Conservation (phyloP, 345 rosid genomes). For the Mercurialis annua region DNA sequence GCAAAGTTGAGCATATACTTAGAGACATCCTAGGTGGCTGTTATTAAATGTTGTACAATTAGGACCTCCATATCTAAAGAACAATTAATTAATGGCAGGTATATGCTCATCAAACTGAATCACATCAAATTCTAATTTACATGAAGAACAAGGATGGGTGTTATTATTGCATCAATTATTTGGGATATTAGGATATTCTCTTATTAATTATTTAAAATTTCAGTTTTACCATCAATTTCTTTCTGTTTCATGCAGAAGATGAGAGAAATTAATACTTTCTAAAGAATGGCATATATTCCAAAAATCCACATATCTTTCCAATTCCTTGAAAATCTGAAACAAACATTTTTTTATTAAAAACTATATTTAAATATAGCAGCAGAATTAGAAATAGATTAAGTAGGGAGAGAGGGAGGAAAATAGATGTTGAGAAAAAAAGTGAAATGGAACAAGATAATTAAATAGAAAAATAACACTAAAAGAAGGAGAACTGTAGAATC, state of each 20-base stretch:
- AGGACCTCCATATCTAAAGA: slow-evolving; percentile 4
- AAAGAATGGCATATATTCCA: slow-evolving; percentile 32
- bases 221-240: background rate
- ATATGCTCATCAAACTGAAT: too few species aligned
- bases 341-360: background rate
- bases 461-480: too few species aligned
- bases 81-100: background rate
- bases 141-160: slow-evolving; percentile 6
- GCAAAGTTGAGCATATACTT: slow-evolving; percentile 34
- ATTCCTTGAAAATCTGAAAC: slow-evolving; percentile 22
- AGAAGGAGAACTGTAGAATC: too few species aligned
- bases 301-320: slow-evolving; percentile 15
- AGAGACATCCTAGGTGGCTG: slow-evolving; percentile 22
- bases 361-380: too few species aligned
- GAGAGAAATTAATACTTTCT: slow-evolving; percentile 1
- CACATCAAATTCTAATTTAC: too few species aligned
- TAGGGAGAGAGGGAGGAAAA: too few species aligned
- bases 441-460: background rate
- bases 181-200: slow-evolving; percentile 19
- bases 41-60: slow-evolving; percentile 9
- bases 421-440: too few species aligned
- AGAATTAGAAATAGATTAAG: too few species aligned
- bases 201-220: background rate
- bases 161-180: slow-evolving; percentile 3
- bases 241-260: background rate